Evolutionary conservation across 2,329 filamentous ascomycete genomes (phyloP).

Genomic region (Talaromyces amestolkiae): DNA sequence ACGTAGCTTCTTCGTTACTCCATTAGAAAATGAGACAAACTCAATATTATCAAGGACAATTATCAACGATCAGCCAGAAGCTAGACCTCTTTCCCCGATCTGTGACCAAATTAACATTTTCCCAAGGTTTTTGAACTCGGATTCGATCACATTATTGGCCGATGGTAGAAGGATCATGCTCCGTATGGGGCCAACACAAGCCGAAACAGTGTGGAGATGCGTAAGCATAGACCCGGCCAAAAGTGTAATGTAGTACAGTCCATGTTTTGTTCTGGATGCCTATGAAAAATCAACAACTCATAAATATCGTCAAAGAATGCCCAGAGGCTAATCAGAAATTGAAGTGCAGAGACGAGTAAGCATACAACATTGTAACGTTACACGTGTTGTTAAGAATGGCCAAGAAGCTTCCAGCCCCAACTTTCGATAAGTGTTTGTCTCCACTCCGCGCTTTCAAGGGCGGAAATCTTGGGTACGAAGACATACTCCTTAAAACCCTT

Average conservation of each 20-base stretch:
- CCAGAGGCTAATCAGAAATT: not conserved
- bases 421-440: not conserved
- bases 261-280: not conserved
- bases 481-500: not conserved
- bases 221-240: not conserved
- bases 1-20: not conserved
- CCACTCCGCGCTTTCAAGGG: not conserved
- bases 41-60: not conserved
- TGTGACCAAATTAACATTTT: not conserved
- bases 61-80: not conserved
- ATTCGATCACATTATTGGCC: not conserved
- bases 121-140: not conserved
- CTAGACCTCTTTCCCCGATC: not conserved
- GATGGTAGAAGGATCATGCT: not conserved
- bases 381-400: not conserved
- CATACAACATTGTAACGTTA: conserved; percentile 6
- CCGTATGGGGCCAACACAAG: not conserved
- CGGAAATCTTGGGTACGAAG: not conserved
- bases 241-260: conserved; percentile 4
- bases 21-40: not conserved
- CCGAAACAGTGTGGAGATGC: not conserved
- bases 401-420: not conserved
- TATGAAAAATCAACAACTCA: not conserved
- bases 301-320: not conserved
- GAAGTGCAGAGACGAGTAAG: not conserved